Base-by-base conservation (phyloP, 2,329 filamentous ascomycete genomes). In the Samsoniella hepiali region DNA sequence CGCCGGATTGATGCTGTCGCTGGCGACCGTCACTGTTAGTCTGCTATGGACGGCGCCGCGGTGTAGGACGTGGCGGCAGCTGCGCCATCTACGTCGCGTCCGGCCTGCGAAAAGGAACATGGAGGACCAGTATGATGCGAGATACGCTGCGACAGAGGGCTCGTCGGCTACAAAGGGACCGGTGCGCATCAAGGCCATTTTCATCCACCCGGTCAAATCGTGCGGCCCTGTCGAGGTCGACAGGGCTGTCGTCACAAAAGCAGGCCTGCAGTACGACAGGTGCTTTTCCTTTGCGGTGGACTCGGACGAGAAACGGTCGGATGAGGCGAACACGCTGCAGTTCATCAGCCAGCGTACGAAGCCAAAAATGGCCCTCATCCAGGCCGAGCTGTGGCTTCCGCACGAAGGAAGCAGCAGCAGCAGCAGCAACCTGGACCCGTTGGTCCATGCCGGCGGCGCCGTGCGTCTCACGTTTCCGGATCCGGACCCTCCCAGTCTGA, bases 211-310 rank as follows among this genome's bases (percentile, higher is more conserved):
- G 0, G 65, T 73, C 56, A 73, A 73, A 42, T 73, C 71, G 0
- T 73, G 70, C 47, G 68, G 63, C 1, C 69, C 70, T 0, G 58
- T 73, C 5, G 71, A 73, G 34, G 11, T 73, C 17, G 36, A 68
- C 15, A 59, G 67, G 2, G 69, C 68, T 1, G 27, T 67, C 6
- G 66, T 73, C 7, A 63, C 68, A 10, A 73, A 72, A 31, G 66
- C 67, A 1, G 70, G 71, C 0, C 68, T 73, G 6, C 22, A 63
- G 5, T 67, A 69, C 36, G 71, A 73, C 34, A 63, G 71, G 5
- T 68, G 67, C 51, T 69, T 75, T 47, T 72, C 69, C 4, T 63
- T 76, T 0, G 73, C 74, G 0, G 67, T 67, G 1, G 69, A 75
- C 38, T 67, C 69, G 3, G 66, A 68, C 1, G 68, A 67, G 0